phyloP scores from a whole-genome alignment of 176 grass and related monocot species.

The Pontederia crassipes region DNA sequence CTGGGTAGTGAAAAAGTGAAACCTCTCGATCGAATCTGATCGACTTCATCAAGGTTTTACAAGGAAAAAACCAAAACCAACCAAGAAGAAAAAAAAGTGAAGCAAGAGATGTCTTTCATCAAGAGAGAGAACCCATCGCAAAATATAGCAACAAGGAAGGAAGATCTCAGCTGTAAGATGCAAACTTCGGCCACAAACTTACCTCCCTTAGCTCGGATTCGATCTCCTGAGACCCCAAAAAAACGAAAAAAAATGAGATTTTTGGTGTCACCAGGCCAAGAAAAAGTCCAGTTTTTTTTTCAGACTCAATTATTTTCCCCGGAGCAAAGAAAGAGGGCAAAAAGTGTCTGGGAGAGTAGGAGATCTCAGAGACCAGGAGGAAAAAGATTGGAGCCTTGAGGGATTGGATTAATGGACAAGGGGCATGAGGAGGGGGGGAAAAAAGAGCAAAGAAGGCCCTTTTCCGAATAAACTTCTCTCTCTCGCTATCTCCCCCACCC shows the following conservation, averaged over 20 bases:
- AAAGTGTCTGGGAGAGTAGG: neutral
- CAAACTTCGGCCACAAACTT: conserved; percentile 4
- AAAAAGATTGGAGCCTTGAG: neutral
- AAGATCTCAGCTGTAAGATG: conserved; percentile 6
- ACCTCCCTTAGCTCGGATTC: neutral
- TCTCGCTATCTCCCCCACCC: neutral
- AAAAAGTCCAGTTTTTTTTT: neutral
- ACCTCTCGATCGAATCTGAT: neutral
- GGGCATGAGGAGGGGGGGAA: neutral
- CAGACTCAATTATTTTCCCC: neutral
- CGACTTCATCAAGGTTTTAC: neutral
- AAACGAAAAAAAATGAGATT: neutral
- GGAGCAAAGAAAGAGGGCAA: neutral
- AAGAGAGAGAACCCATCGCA: neutral
- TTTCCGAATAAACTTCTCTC: conserved; percentile 8
- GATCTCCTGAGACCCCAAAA: neutral
- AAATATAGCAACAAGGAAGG: neutral
- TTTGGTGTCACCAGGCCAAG: neutral
- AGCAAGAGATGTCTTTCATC: neutral
- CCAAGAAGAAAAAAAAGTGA: neutral
- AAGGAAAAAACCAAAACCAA: neutral
- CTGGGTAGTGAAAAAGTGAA: neutral
- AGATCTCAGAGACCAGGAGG: neutral
- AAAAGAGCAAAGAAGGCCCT: conserved; percentile 1
- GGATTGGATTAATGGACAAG: neutral